A percentile compares a stretch with the other conserved stretches of the same genome.
Evolutionary conservation across 768 basidiomycete genomes (phyloP).

Genomic region (Kwoniella sp.): DNA sequence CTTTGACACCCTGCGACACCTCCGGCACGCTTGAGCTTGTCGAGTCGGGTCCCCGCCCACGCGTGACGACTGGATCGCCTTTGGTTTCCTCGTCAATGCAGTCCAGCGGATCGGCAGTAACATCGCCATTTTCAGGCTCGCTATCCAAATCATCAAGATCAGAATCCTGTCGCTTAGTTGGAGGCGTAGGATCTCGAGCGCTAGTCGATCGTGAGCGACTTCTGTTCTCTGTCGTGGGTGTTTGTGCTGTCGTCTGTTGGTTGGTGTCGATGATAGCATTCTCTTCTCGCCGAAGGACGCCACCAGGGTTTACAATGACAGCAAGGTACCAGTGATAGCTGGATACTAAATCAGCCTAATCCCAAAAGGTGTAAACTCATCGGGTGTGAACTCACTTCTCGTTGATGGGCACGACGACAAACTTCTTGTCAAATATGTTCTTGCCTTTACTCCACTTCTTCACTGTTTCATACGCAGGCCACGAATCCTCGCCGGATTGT

Average conservation of each 20-base stretch:
- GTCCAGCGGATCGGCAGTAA: slow-evolving; percentile 24
- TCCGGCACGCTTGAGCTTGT: not conserved
- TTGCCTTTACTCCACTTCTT: slow-evolving; percentile 80
- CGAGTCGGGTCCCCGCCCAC: not conserved
- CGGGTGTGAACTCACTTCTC: slow-evolving; percentile 71
- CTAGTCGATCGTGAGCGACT: slow-evolving; percentile 5
- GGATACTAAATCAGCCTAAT: not conserved
- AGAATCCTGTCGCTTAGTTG: not conserved
- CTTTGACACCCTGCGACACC: slow-evolving; percentile 6
- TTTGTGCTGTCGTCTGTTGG: not conserved
- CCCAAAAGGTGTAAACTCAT: too few species aligned
- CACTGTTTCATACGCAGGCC: slow-evolving; percentile 69
- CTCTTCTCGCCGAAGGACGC: slow-evolving; percentile 56
- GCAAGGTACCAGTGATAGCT: slow-evolving; percentile 98
- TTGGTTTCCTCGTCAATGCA: slow-evolving; percentile 15
- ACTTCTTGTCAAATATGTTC: slow-evolving; percentile 88
- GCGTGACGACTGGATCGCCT: not conserved
- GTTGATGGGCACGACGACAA: slow-evolving; percentile 92
- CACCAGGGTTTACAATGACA: slow-evolving; percentile 80
- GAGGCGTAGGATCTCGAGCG: not conserved
- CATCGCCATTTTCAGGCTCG: not conserved
- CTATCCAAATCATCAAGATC: slow-evolving; percentile 14
- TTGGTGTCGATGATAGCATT: not conserved
- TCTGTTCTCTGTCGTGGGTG: not conserved
- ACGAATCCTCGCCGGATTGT: slow-evolving; percentile 18